Base-by-base conservation (phyloP, 192 early-diverging fungal species). In the Coemansia sp. region DNA sequence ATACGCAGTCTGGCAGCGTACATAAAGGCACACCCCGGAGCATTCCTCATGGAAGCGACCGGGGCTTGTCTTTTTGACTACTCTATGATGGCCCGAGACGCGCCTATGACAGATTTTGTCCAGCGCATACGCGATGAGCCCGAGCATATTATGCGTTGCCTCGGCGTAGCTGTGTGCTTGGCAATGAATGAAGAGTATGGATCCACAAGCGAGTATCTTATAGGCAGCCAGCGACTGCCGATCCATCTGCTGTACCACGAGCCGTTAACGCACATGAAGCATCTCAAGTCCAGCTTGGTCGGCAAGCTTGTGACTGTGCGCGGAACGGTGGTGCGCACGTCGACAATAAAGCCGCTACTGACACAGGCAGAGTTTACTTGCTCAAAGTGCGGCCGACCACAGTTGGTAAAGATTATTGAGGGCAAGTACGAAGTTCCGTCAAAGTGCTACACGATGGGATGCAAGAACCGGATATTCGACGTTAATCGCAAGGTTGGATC, bases 281-380 rank as follows among this genome's bases (percentile, higher is more conserved):
- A 87, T 44, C 67, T 91, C 33, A 91, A 91, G 55, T 85, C 88
- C 0, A 85, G 88, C 23, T 64, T 88, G 21, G 85, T 89, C 48
- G 86, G 89, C 78, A 81, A 62, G 47, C 78, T 89, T 22, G 82
- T 93, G 19, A 82, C 78, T 24, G 77, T 92, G 5, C 79, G 85
- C n/a, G 91, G 91, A 54, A 89, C 88, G 0, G 85, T 93, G 7
- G 88, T 91, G n/a, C 83, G 88, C 30, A 83, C 86, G 2, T 88
- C 89, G 51, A 78, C 84, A 19, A 81, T 91, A 46, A 90, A 85
- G 52, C 86, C 89, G 21, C 56, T 88, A 19, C 62, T 89, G 43
- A 73, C 72, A 6, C 78, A 85, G 63, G 78, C 90, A 48, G 53
- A 83, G 17, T 92, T 89, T 62, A 64, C 33, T 4, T 93, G 91